phyloP scores from a whole-genome alignment of 2,329 filamentous ascomycete species.

The Xylariales sp. region DNA sequence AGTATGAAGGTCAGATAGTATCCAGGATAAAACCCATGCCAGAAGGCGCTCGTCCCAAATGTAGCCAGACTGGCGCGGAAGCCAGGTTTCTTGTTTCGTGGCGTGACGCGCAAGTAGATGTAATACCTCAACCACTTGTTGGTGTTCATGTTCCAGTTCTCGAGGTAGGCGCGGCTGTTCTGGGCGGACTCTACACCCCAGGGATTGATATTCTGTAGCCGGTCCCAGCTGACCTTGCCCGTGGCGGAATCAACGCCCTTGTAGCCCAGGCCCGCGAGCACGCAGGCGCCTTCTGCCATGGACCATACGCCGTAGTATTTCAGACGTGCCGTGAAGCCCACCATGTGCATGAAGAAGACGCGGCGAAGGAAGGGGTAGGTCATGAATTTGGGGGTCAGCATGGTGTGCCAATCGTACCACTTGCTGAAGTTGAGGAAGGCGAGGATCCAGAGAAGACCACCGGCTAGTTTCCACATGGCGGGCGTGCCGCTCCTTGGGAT shows the following conservation, averaged over 20 bases:
- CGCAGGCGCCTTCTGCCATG: constrained; percentile 89
- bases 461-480: constrained; percentile 68
- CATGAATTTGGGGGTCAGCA: constrained; percentile 64
- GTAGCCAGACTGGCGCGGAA: constrained; percentile 93
- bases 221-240: constrained; percentile 81
- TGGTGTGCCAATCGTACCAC: constrained; percentile 59
- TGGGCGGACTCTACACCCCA: constrained; percentile 84
- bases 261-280: constrained; percentile 88
- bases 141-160: constrained; percentile 97
- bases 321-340: constrained; percentile 73
- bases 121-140: constrained; percentile 97
- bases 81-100: constrained; percentile 90
- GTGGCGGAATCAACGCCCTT: constrained; percentile 85
- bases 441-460: constrained; percentile 74
- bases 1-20: constrained; percentile 92
- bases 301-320: constrained; percentile 99
- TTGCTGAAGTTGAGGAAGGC: constrained; percentile 69
- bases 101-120: constrained; percentile 90
- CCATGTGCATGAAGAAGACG: constrained; percentile 76
- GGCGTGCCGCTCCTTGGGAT: constrained; percentile 89
- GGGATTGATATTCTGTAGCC: constrained; percentile 84
- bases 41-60: constrained; percentile 89
- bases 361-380: constrained; percentile 65
- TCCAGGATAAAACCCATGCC: constrained; percentile 97
- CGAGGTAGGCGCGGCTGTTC: constrained; percentile 88